Evolutionary conservation across 2,329 filamentous ascomycete genomes (phyloP).

Genomic region (Decorospora gaudefroyi): DNA sequence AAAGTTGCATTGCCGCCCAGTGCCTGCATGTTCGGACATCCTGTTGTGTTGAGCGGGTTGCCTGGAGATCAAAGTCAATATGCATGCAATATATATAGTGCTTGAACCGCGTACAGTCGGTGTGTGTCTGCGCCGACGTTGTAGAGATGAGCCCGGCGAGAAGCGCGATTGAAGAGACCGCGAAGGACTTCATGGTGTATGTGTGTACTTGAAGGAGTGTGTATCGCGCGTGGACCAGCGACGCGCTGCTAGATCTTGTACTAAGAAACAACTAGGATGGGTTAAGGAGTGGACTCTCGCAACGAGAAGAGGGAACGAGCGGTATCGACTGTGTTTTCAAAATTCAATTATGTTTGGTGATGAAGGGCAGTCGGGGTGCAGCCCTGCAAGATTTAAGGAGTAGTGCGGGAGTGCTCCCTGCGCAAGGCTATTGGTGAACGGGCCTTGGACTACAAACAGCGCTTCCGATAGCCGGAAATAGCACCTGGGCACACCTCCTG

Average conservation of each 20-base stretch:
- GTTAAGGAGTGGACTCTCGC: conserved; percentile 39
- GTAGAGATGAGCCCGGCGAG: conserved; percentile 49
- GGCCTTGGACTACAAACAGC: conserved; percentile 21
- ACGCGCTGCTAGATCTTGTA: conserved; percentile 32
- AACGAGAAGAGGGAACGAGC: conserved; percentile 25
- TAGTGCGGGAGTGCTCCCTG: conserved; percentile 21
- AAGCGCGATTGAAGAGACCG: conserved; percentile 46
- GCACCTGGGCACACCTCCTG: conserved; percentile 4
- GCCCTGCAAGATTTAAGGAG: conserved; percentile 29
- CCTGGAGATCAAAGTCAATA: conserved; percentile 47
- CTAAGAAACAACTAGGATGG: conserved; percentile 31
- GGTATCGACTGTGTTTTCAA: conserved; percentile 29
- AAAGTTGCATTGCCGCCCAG: conserved; percentile 63
- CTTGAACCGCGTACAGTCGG: conserved; percentile 54
- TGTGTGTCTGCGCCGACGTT: conserved; percentile 72
- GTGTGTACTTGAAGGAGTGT: conserved; percentile 35
- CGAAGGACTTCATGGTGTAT: conserved; percentile 38
- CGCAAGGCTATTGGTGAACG: conserved; percentile 14
- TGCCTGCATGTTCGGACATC: conserved; percentile 72
- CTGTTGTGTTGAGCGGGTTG: conserved; percentile 70
- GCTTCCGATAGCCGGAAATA: conserved; percentile 22
- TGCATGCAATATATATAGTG: too few relatives aligned
- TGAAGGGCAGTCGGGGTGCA: conserved; percentile 33
- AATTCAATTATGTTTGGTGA: conserved; percentile 28
- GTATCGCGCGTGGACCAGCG: conserved; percentile 44